These are phyloP conservation scores for Bodo saltans DNA, from an alignment of 78 protist genomes.

Conservation along the genomic window DNA sequence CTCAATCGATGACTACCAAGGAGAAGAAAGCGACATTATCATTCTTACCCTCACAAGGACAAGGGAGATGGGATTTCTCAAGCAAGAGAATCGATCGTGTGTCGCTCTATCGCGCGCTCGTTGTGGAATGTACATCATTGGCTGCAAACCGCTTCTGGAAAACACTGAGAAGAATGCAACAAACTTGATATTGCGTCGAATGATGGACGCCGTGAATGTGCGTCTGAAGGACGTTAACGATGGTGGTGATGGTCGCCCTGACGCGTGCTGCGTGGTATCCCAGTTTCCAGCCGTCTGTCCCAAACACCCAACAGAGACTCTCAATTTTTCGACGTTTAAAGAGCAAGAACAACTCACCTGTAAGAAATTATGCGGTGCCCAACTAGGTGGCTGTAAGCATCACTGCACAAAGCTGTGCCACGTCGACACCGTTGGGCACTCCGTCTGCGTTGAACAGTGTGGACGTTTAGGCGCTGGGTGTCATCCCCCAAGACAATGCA, in stretches of 20 bases:
- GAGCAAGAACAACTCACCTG: too few relatives aligned
- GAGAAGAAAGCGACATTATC: constrained; percentile 55
- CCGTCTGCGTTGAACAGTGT: background rate
- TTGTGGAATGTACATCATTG: constrained; percentile 40
- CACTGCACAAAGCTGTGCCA: background rate
- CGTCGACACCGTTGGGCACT: background rate
- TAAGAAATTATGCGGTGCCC: too few relatives aligned
- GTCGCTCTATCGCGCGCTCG: constrained; percentile 62
- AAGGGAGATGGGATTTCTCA: constrained; percentile 51
- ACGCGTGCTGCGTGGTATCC: background rate
- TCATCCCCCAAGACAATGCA: background rate
- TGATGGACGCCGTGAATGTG: background rate
- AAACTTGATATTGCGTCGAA: background rate
- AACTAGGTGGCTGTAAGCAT: too few relatives aligned
- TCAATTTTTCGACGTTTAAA: too few relatives aligned
- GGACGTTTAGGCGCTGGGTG: background rate
- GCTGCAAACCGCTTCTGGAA: background rate
- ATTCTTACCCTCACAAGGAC: constrained; percentile 53
- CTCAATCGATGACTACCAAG: constrained; percentile 56
- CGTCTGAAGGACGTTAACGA: too few relatives aligned
- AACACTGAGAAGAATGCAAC: background rate
- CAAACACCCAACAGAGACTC: background rate
- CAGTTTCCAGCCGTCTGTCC: background rate
- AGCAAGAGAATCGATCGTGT: constrained; percentile 36
- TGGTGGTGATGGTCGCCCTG: background rate